phyloP scores from a whole-genome alignment of 176 grass and related monocot species.

The Carex pumila region DNA sequence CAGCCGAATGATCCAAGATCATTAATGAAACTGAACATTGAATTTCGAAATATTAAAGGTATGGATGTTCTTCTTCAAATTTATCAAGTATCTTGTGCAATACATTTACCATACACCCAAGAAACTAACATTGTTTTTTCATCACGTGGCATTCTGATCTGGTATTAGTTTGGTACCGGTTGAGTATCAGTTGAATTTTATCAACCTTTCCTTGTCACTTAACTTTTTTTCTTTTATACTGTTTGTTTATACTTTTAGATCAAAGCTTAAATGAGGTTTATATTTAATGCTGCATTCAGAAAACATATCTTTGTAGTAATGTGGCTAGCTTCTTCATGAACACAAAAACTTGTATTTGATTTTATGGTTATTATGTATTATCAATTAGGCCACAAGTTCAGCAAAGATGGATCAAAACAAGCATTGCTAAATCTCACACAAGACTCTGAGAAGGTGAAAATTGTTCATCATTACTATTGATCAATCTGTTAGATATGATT shows the following conservation, averaged over 20 bases:
- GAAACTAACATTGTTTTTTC: not conserved
- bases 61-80: not conserved
- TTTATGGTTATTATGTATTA: constrained; percentile 3
- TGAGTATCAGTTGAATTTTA: not conserved
- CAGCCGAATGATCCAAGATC: constrained; percentile 72
- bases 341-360: not conserved
- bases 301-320: not conserved
- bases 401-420: constrained; percentile 87
- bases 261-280: not conserved
- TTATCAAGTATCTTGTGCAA: not conserved
- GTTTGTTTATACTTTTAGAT: not conserved
- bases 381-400: constrained; percentile 79
- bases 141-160: not conserved
- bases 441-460: constrained; percentile 78
- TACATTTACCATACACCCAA: not conserved
- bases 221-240: not conserved
- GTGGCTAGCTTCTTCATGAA: not conserved
- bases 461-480: constrained; percentile 1
- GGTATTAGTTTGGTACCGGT: not conserved
- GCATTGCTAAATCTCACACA: constrained; percentile 84
- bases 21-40: constrained; percentile 75
- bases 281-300: not conserved
- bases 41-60: constrained; percentile 90
- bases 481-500: not conserved
- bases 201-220: not conserved